Percentiles rank a stretch among this genome's conserved stretches.
Conservation (phyloP, 345 rosid genomes). For the Nephelium lappaceum region DNA sequence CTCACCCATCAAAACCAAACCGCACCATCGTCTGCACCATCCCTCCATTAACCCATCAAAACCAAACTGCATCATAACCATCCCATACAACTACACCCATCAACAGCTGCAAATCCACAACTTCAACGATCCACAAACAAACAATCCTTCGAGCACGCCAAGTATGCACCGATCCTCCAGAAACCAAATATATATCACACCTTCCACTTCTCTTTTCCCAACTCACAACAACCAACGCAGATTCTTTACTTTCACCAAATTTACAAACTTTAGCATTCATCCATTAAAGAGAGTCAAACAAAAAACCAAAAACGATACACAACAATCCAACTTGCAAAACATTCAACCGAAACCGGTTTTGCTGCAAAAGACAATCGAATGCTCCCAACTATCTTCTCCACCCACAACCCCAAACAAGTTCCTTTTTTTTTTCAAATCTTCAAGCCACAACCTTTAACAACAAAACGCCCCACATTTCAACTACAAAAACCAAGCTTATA, state of each 20-base stretch:
- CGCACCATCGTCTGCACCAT: no score
- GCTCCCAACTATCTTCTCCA: conserved; percentile 26
- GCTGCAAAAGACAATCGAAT: conserved; percentile 49
- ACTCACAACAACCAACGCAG: no score
- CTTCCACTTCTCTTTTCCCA: conserved; percentile 28
- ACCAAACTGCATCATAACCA: no score
- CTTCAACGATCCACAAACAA: no score
- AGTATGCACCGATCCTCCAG: conserved; percentile 20
- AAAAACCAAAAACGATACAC: not conserved
- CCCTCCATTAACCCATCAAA: no score
- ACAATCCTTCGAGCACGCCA: conserved; percentile 20
- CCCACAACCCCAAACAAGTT: conserved; percentile 24
- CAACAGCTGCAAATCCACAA: conserved; percentile 41
- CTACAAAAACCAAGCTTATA: conserved; percentile 15
- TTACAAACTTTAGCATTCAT: no score
- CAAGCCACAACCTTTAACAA: conserved; percentile 28
- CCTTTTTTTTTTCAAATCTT: conserved; percentile 5
- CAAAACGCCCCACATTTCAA: conserved; percentile 32
- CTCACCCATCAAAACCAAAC: no score
- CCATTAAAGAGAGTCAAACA: no score
- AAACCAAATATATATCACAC: conserved; percentile 11
- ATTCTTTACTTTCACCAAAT: conserved; percentile 10
- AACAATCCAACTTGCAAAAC: conserved; percentile 13
- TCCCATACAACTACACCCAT: no score
- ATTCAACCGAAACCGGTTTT: conserved; percentile 62